phyloP scores from a whole-genome alignment of 2,329 filamentous ascomycete genomes.

The Clonostachys solani region DNA sequence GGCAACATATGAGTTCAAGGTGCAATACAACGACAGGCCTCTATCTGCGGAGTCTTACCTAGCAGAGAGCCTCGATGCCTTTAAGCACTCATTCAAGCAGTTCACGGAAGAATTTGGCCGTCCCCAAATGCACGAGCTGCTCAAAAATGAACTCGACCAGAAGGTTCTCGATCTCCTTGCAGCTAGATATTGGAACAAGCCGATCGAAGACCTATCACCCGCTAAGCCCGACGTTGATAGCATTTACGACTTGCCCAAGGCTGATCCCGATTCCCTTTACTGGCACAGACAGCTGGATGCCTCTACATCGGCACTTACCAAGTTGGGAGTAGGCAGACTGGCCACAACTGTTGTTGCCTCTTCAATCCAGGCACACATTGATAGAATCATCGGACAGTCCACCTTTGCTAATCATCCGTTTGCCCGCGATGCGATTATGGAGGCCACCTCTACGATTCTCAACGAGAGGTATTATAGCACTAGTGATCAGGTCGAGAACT shows the following conservation, averaged over 20 bases:
- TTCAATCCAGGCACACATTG: conserved; percentile 80
- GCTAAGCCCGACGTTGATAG: conserved; percentile 65
- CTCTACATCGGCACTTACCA: conserved; percentile 84
- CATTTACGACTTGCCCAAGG: conserved; percentile 75
- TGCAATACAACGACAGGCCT: conserved; percentile 96
- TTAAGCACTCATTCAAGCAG: conserved; percentile 97
- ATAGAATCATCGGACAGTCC: conserved; percentile 71
- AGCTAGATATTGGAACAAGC: conserved; percentile 95
- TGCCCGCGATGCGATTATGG: conserved; percentile 86
- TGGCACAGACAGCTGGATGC: conserved; percentile 95
- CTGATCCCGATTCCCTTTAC: conserved; percentile 78
- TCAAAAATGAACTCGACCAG: conserved; percentile 92
- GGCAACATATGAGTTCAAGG: conserved; percentile 97
- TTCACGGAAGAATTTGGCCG: conserved; percentile 89
- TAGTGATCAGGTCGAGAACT: conserved; percentile 96
- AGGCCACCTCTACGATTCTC: conserved; percentile 83
- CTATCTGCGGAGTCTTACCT: conserved; percentile 95
- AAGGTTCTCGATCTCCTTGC: conserved; percentile 90
- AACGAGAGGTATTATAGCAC: conserved; percentile 96
- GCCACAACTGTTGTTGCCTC: conserved; percentile 89
- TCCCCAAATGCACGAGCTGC: conserved; percentile 79
- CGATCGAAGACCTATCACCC: conserved; percentile 74
- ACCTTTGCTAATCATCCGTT: conserved; percentile 90
- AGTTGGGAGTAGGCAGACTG: conserved; percentile 86
- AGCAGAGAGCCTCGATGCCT: conserved; percentile 88